Conservation (phyloP, 2,329 filamentous ascomycete species). For the Ceratocystis cubensis region DNA sequence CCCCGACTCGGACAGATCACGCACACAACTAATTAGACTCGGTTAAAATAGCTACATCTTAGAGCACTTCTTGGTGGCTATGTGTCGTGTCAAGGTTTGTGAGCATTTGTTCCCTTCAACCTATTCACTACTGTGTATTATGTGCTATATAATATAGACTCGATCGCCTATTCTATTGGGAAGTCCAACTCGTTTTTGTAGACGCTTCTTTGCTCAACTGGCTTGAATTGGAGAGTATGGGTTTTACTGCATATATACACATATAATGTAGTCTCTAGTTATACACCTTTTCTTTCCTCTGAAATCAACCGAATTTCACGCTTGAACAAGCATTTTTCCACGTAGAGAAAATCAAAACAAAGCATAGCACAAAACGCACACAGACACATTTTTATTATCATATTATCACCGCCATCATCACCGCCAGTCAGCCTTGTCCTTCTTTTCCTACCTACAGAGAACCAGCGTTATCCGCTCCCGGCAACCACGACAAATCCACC, state of each 20-base stretch:
- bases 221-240: too few relatives aligned
- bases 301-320: background rate
- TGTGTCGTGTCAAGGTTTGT: background rate
- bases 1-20: background rate
- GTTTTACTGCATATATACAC: too few relatives aligned
- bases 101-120: background rate
- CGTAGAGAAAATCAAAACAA: background rate
- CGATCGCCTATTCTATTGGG: too few relatives aligned
- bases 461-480: slow-evolving; percentile 18
- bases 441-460: slow-evolving; percentile 5
- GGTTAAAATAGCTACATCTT: background rate
- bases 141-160: too few relatives aligned
- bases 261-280: background rate
- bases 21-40: background rate
- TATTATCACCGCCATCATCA: slow-evolving; percentile 11
- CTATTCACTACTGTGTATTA: too few relatives aligned
- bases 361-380: background rate
- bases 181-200: too few relatives aligned
- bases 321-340: background rate
- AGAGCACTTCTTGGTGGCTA: background rate
- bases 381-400: background rate
- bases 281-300: background rate
- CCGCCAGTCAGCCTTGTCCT: background rate
- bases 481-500: slow-evolving; percentile 20
- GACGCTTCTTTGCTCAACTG: too few relatives aligned